Evolutionary conservation across 495 filamentous ascomycete genomes (phyloP).

Genomic region (Parathielavia appendiculata): DNA sequence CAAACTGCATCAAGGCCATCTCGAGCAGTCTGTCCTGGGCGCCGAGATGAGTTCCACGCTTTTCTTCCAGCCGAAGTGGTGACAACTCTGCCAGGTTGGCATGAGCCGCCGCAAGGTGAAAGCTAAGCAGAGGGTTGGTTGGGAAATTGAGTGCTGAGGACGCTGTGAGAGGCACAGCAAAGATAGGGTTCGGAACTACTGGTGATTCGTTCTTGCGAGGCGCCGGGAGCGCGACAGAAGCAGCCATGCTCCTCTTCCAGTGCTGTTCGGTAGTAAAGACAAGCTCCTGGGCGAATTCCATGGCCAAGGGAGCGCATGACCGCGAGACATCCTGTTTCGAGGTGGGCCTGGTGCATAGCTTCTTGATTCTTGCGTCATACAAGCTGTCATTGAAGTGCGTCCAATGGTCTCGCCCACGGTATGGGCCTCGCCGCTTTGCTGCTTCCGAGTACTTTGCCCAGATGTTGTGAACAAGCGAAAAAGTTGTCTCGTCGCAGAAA

Average conservation of each 20-base stretch:
- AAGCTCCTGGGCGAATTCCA: slow-evolving; percentile 20
- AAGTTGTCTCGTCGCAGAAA: slow-evolving; percentile 35
- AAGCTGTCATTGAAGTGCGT: background rate
- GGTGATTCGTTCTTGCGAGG: too few species aligned
- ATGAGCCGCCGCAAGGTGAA: slow-evolving; percentile 38
- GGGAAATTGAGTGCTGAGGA: slow-evolving; percentile 35
- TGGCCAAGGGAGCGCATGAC: slow-evolving; percentile 11
- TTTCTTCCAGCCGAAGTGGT: slow-evolving; percentile 1
- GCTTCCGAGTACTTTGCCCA: slow-evolving; percentile 33
- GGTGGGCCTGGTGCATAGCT: background rate
- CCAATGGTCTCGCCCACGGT: slow-evolving; percentile 3
- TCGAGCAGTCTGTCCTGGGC: slow-evolving; percentile 6
- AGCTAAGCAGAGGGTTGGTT: slow-evolving; percentile 42
- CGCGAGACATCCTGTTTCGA: slow-evolving; percentile 18
- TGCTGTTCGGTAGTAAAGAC: slow-evolving; percentile 26
- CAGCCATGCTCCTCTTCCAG: slow-evolving; percentile 37
- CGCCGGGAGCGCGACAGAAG: background rate
- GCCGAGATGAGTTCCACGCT: background rate
- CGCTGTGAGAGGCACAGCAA: slow-evolving; percentile 19
- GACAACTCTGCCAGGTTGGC: slow-evolving; percentile 19
- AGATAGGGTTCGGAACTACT: slow-evolving; percentile 34
- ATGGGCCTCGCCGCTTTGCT: background rate
- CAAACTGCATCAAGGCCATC: slow-evolving; percentile 31
- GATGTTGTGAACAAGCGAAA: slow-evolving; percentile 31
- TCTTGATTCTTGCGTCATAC: background rate